phyloP scores from a whole-genome alignment of 306 rosid species.

The Malus sylvestris region DNA sequence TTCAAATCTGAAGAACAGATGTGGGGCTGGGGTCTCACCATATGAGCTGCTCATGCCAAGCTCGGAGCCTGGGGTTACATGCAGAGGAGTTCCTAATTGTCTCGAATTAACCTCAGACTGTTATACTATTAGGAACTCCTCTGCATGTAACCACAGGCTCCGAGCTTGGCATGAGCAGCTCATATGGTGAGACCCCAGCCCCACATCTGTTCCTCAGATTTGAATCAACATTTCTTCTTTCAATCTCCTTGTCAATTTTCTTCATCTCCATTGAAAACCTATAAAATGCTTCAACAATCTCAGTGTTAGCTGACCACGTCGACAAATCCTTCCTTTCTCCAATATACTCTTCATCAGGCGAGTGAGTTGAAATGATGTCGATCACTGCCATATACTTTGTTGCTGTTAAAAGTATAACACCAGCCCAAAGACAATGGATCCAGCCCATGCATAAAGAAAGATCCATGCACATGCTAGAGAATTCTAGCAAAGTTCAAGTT shows the following conservation, averaged over 20 bases:
- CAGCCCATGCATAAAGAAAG: no score
- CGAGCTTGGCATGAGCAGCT: slow-evolving; percentile 75
- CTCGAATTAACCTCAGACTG: slow-evolving; percentile 27
- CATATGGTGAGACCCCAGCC: slow-evolving; percentile 79
- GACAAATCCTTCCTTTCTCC: slow-evolving; percentile 70
- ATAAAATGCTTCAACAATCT: slow-evolving; percentile 49
- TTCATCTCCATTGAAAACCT: slow-evolving; percentile 50
- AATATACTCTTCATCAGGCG: slow-evolving; percentile 77
- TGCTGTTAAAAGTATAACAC: not conserved
- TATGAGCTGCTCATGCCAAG: slow-evolving; percentile 79
- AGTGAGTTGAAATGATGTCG: slow-evolving; percentile 66
- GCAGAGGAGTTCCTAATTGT: slow-evolving; percentile 74
- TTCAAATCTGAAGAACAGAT: slow-evolving; percentile 41
- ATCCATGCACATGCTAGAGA: no score
- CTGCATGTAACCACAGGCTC: slow-evolving; percentile 76
- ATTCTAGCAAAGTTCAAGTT: no score
- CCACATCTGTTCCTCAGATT: slow-evolving; percentile 63
- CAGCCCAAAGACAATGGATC: no score
- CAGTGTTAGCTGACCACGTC: slow-evolving; percentile 57
- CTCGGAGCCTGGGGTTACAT: slow-evolving; percentile 75
- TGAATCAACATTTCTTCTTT: slow-evolving; percentile 42
- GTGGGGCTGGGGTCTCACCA: slow-evolving; percentile 83
- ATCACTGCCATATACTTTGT: slow-evolving; percentile 74
- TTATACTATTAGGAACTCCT: slow-evolving; percentile 82
- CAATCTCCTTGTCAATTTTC: slow-evolving; percentile 63